Base-by-base conservation (phyloP, 2,329 filamentous ascomycete genomes). In the Xylariaceae sp. region DNA sequence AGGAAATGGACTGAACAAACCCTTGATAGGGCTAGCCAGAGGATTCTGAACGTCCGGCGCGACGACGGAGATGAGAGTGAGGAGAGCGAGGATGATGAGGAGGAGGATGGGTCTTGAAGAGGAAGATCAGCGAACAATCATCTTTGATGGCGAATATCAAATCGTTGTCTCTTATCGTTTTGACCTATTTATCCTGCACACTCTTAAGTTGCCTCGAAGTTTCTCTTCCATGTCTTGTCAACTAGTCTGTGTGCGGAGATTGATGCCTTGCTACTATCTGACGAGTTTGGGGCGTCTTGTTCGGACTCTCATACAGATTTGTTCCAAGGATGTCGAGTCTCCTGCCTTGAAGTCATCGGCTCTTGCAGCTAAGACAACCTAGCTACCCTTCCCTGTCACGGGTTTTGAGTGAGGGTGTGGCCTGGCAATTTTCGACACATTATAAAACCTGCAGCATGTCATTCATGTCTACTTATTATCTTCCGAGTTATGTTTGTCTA, bases 221-320 rank as follows among this genome's bases (percentile, higher is more conserved):
- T 80, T 80, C 81, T 84, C 78, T 78, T 82, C 89, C 84, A 84
- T 93, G 87, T 86, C 85, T 85, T 92, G 90, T 87, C 89, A 87
- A 95, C 93, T 87, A 95, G 92, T 96, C 92, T 90, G 86, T 87
- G 89, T 96, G 92, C 92, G 90, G 81, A 96, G 81, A 96, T 83
- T 56, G 76, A 84, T 67, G 68, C 73, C 77, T 74, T 74, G 72
- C 65, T 66, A 70, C 70, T 66, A 65, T 73, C 75, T 74, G 71
- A 74, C 75, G 73, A 70, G 67, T 57, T 64, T 67, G 63, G 66
- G n/a, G 74, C 83, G 83, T 85, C 79, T 84, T 85, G 83, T 74
- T 61, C 66, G 67, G 63, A 65, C 72, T 68, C 65, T 60, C 67
- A 65, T 54, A 44, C 59, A 71, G 74, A 72, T 64, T 52, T 47